phyloP scores from a whole-genome alignment of 345 rosid species.

The Populus alba region DNA sequence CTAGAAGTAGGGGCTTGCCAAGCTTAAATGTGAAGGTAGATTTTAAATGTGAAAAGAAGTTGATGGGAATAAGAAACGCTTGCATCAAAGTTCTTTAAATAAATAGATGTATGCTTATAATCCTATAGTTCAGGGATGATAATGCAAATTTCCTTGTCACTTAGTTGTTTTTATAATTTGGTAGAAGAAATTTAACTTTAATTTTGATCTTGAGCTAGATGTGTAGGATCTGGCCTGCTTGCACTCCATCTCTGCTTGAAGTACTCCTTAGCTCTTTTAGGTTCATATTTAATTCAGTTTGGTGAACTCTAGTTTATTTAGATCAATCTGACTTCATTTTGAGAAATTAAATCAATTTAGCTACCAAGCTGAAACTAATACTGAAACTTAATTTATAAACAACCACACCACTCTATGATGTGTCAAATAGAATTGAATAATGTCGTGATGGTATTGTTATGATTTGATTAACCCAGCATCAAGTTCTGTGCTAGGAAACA shows the following conservation, averaged over 20 bases:
- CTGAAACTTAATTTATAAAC: not conserved
- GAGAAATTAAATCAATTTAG: not conserved
- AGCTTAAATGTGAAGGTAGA: not conserved
- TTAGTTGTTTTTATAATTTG: not conserved
- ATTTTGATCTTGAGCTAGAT: not conserved
- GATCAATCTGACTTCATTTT: not conserved
- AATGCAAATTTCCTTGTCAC: not conserved
- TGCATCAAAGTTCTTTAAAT: not conserved
- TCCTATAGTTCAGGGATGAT: not conserved
- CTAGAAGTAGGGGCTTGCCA: not conserved
- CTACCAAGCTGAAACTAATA: not conserved
- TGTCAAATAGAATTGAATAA: not conserved
- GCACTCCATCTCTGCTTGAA: not conserved
- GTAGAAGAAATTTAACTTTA: not conserved
- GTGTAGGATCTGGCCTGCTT: not conserved
- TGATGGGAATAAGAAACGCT: not conserved
- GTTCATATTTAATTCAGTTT: not conserved
- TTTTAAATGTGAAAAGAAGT: not conserved
- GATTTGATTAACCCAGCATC: not conserved
- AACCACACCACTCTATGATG: not conserved
- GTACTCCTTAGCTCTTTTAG: not conserved
- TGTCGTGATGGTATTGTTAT: not conserved
- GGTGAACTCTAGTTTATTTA: not conserved
- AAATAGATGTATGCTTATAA: not conserved
- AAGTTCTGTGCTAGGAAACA: not conserved